Percentiles rank a stretch among this genome's conserved stretches.
phyloP scores from a whole-genome alignment of 441 rosid genomes.

The Biscutella laevigata region DNA sequence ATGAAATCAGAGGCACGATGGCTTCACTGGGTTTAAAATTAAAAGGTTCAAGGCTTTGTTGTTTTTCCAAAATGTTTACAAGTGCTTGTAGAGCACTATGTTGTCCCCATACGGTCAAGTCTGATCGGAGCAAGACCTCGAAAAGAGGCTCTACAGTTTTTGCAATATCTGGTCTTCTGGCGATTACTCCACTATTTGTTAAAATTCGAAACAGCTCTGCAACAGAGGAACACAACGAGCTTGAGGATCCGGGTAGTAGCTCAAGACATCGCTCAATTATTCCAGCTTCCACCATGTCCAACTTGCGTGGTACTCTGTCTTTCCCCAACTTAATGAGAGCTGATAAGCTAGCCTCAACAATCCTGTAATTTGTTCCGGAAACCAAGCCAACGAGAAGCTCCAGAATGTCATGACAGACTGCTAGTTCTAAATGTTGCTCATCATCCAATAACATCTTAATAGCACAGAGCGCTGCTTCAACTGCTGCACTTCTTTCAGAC shows the following conservation, averaged over 20 bases:
- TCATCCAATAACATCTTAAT: constrained; percentile 85
- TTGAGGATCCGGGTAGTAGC: constrained; percentile 90
- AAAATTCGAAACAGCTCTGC: constrained; percentile 87
- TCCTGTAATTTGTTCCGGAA: constrained; percentile 65
- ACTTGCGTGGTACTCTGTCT: constrained; percentile 91
- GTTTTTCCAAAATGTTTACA: constrained; percentile 92
- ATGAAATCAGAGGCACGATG: constrained; percentile 84
- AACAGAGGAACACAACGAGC: constrained; percentile 79
- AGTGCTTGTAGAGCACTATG: constrained; percentile 91
- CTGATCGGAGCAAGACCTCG: constrained; percentile 62
- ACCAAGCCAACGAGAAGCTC: constrained; percentile 94
- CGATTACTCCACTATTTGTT: constrained; percentile 94
- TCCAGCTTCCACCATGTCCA: constrained; percentile 98
- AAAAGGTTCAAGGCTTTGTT: constrained; percentile 81
- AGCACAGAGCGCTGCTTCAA: constrained; percentile 85
- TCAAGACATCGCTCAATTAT: constrained; percentile 80
- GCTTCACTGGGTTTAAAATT: constrained; percentile 75
- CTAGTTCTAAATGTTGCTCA: constrained; percentile 90
- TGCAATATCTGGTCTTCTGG: constrained; percentile 83
- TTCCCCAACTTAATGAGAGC: constrained; percentile 94
- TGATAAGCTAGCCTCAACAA: constrained; percentile 89
- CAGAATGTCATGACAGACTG: constrained; percentile 87
- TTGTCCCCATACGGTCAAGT: constrained; percentile 87
- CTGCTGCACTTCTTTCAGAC: constrained; percentile 78
- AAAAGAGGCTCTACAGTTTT: constrained; percentile 94